These are phyloP conservation scores for Dothistroma pini DNA, from an alignment of 2,329 filamentous ascomycete species.

Conservation along the genomic window DNA sequence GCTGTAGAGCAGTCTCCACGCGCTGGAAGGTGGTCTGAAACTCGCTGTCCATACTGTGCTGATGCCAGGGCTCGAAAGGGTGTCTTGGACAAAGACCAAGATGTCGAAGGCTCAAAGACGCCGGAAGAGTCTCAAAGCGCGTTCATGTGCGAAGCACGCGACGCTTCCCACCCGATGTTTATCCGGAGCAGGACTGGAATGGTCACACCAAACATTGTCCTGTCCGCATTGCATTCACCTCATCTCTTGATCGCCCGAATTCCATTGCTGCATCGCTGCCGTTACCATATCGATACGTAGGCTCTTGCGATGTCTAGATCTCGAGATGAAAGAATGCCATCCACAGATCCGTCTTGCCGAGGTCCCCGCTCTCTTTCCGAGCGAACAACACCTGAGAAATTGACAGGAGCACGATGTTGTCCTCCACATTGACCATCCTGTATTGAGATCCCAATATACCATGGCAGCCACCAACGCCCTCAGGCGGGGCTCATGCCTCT, in stretches of 20 bases:
- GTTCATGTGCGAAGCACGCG: background rate
- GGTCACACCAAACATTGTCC: background rate
- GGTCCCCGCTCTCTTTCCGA: background rate
- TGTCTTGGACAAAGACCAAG: background rate
- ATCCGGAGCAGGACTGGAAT: background rate
- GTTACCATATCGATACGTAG: background rate
- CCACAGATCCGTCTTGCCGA: background rate
- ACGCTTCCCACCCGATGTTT: background rate
- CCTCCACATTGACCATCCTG: background rate
- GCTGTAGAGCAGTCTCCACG: conserved; percentile 53
- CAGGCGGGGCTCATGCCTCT: background rate
- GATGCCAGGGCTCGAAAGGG: background rate
- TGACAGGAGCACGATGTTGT: background rate
- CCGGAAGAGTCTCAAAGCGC: background rate
- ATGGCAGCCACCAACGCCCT: background rate
- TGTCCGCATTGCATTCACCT: background rate
- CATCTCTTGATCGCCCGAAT: no score
- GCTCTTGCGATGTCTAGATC: no score
- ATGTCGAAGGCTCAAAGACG: background rate
- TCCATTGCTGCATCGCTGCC: background rate
- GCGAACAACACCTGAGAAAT: background rate
- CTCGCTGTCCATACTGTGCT: conserved; percentile 12
- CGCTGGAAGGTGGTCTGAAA: conserved; percentile 45
- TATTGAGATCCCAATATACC: background rate
- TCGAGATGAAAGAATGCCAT: no score